These are phyloP conservation scores for Oryza australiensis DNA, from an alignment of 176 grass and related monocot species.

Conservation along the genomic window DNA sequence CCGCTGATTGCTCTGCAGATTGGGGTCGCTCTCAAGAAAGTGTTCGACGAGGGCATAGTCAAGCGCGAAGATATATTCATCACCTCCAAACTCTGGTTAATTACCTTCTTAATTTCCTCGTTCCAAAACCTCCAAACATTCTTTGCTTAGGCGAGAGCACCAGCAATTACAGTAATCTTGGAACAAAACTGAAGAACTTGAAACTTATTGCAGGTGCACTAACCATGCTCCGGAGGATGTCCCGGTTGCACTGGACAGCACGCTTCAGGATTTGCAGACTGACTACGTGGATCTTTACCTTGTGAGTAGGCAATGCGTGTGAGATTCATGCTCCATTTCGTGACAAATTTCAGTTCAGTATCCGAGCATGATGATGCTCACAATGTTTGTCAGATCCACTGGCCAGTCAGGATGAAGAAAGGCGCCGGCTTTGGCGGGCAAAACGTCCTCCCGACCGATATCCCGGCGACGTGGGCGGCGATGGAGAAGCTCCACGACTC, in stretches of 20 bases:
- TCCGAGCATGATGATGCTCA: background rate
- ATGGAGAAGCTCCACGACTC: constrained; percentile 55
- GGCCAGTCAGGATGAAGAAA: constrained; percentile 34
- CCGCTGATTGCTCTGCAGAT: background rate
- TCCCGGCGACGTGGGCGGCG: constrained; percentile 53
- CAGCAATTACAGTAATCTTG: background rate
- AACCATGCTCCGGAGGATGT: constrained; percentile 63
- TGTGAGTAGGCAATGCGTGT: background rate
- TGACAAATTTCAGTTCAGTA: background rate
- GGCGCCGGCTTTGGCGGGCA: constrained; percentile 14
- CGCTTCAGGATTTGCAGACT: constrained; percentile 45
- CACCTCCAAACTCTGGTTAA: constrained; percentile 44
- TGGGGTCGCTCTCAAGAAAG: constrained; percentile 32
- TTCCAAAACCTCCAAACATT: background rate
- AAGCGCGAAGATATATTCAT: constrained; percentile 37
- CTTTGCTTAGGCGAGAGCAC: background rate
- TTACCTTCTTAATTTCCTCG: background rate
- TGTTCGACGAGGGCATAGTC: constrained; percentile 21
- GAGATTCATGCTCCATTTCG: background rate
- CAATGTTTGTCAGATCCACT: constrained; percentile 7
- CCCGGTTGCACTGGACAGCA: constrained; percentile 38
- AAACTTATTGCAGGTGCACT: constrained; percentile 25
- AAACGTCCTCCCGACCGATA: constrained; percentile 27
- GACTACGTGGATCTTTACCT: constrained; percentile 70
- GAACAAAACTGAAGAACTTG: background rate